Evolutionary conservation across 805 yeast genomes (phyloP), one percentile per base, ranked within the genome.

Genomic region (Saccharomycopsis javanensis): DNA sequence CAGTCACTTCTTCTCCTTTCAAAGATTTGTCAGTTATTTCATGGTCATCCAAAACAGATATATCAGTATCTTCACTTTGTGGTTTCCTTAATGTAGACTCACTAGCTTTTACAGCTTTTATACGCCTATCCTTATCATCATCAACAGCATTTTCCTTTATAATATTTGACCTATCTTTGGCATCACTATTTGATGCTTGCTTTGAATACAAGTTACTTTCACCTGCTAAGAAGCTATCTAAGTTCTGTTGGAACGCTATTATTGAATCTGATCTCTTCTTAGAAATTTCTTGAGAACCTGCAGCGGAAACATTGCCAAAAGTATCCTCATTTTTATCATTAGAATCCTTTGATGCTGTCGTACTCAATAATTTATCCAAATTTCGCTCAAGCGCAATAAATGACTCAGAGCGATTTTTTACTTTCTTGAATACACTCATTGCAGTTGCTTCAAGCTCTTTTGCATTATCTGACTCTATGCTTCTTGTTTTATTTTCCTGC

Each of bases 151-250:
- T 57, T 51, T 57, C 61, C 23, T 56, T 45, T 16, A 54, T 42
- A 18, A 27, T 34, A 15, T 18, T 10, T n/a, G 35, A 28, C 13
- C n/a, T 38, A 3, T 28, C 33, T 11, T 16, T 50, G n/a, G 15
- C 16, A 20, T 42, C n/a, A 10, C 3, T 25, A 20, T 10, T 16
- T 4, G 25, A n/a, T 33, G 28, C 18, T 7, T 10, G 16, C 28
- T 38, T 30, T 6, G 25, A 8, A 15, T n/a, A 45, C 23, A 16
- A 54, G 27, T 51, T 58, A n/a, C 15, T 50, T 25, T 58, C 61
- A 2, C 62, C 62, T 5, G 62, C 60, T 16, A 57, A 57, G 37
- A 60, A 57, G 18, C 45, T 51, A 35, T 59, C 62, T 13, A 59
- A 45, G 27, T 59, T 57, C 42, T 57, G 51, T 38, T 59, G 60